Conservation (phyloP, 768 basidiomycete species). For the Phanerochaete carnosa region DNA sequence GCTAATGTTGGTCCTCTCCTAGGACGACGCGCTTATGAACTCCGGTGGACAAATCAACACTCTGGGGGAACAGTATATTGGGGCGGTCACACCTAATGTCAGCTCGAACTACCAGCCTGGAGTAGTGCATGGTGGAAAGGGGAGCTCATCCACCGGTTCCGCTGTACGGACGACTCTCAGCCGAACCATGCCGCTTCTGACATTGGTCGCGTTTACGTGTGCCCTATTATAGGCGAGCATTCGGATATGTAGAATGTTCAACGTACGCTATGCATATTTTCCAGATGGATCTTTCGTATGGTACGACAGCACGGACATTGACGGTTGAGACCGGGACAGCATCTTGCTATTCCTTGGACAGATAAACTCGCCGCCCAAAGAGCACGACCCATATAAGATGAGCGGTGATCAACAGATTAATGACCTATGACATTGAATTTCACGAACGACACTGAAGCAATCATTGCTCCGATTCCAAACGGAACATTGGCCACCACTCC, state of each 20-base stretch:
- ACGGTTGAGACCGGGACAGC: too few species aligned
- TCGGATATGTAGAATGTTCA: too few species aligned
- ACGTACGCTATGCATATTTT: too few species aligned
- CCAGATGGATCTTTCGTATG: too few species aligned
- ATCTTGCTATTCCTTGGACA: too few species aligned
- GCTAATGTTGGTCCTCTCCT: background rate
- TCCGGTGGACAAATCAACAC: slow-evolving; percentile 39
- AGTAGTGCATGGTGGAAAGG: slow-evolving; percentile 20
- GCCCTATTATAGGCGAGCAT: too few species aligned
- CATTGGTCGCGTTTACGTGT: too few species aligned
- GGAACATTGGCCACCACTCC: slow-evolving; percentile 52
- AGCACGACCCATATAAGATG: too few species aligned
- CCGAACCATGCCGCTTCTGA: background rate
- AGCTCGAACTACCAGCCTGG: slow-evolving; percentile 19
- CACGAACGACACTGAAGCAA: background rate
- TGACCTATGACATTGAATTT: too few species aligned
- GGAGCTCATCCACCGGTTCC: background rate
- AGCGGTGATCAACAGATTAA: too few species aligned
- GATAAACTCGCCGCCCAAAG: too few species aligned
- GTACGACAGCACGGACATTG: too few species aligned
- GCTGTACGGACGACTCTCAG: background rate
- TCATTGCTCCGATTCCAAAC: background rate
- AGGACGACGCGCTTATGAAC: slow-evolving; percentile 46
- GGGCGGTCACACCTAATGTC: slow-evolving; percentile 18
- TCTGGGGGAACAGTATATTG: slow-evolving; percentile 51